phyloP scores from a whole-genome alignment of 352 stramenopile genomes.

The Pythium monospermum region DNA sequence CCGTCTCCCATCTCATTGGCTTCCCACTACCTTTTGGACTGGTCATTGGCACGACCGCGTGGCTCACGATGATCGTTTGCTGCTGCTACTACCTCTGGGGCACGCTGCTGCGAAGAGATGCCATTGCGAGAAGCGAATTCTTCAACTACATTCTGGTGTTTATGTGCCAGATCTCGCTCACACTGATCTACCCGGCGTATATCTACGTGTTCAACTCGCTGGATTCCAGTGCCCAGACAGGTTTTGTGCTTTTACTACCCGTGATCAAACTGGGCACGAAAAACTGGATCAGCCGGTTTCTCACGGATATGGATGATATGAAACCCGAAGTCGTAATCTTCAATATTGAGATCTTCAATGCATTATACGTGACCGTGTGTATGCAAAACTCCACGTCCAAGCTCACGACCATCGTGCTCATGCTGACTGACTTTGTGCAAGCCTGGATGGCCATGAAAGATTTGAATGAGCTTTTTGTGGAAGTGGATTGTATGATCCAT shows the following conservation, averaged over 20 bases:
- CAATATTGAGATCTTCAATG: constrained; percentile 27
- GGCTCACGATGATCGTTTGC: constrained; percentile 14
- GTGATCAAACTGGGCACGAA: constrained; percentile 35
- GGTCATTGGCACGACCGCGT: constrained; percentile 21
- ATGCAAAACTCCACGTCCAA: constrained; percentile 22
- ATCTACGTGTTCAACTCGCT: constrained; percentile 29
- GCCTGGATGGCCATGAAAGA: constrained; percentile 6
- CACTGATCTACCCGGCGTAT: constrained; percentile 34
- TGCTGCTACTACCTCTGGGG: constrained; percentile 25
- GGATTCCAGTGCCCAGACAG: constrained; percentile 5
- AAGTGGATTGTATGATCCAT: not conserved
- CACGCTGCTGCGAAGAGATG: constrained; percentile 14
- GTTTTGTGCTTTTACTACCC: constrained; percentile 29
- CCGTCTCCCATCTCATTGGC: constrained; percentile 22
- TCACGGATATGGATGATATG: constrained; percentile 17
- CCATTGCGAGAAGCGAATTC: constrained; percentile 14
- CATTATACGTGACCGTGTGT: constrained; percentile 21
- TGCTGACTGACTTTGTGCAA: constrained; percentile 3
- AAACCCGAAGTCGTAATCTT: constrained; percentile 24
- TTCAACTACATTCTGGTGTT: constrained; percentile 31
- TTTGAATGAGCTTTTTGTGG: not conserved
- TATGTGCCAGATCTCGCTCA: constrained; percentile 27
- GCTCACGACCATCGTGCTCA: constrained; percentile 8
- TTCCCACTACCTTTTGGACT: constrained; percentile 37
- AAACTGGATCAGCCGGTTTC: constrained; percentile 24